These are phyloP conservation scores for Dendrobium chrysotoxum DNA, from an alignment of 106 monocot genomes.

Conservation along the genomic window DNA sequence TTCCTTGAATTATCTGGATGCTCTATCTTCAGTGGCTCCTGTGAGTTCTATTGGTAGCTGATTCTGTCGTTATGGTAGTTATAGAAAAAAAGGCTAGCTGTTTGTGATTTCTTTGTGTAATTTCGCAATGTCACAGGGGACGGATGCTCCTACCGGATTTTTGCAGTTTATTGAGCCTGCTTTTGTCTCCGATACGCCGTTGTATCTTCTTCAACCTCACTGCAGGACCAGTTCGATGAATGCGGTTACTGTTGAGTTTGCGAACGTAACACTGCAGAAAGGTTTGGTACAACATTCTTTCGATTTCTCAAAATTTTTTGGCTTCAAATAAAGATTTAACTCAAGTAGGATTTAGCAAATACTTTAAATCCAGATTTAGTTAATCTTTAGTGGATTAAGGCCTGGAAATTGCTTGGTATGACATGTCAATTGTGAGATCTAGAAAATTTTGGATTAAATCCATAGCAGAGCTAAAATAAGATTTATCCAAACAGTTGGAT, in stretches of 20 bases:
- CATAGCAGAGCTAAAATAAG: too few species aligned
- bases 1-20: constrained; percentile 27
- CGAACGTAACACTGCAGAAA: not conserved
- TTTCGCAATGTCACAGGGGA: constrained; percentile 28
- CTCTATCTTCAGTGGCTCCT: constrained; percentile 13
- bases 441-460: too few species aligned
- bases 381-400: too few species aligned
- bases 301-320: not conserved
- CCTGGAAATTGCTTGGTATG: too few species aligned
- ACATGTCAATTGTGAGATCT: too few species aligned
- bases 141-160: constrained; percentile 11
- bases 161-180: constrained; percentile 35
- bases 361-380: too few species aligned
- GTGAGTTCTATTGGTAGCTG: constrained; percentile 18
- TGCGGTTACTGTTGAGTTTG: constrained; percentile 13
- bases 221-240: constrained; percentile 15
- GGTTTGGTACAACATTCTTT: not conserved
- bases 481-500: too few species aligned
- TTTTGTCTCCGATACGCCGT: constrained; percentile 15
- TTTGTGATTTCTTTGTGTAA: not conserved
- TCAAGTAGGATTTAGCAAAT: too few species aligned
- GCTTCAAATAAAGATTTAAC: too few species aligned
- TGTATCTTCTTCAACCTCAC: constrained; percentile 32
- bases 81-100: not conserved
- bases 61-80: not conserved